phyloP scores from a whole-genome alignment of 108 stramenopile species.

The Mediolabrus comicus region DNA sequence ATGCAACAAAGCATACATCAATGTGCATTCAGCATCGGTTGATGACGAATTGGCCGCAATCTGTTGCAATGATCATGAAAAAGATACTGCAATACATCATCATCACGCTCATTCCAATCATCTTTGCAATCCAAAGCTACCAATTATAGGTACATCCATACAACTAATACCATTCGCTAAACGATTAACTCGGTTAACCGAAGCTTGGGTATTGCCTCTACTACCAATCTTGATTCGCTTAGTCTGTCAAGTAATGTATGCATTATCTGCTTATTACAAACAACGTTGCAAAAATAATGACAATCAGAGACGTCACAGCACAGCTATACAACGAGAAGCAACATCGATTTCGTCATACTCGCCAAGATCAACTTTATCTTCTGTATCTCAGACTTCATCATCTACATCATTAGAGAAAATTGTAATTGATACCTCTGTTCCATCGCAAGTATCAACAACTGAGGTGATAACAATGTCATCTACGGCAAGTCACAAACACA shows the following conservation, averaged over 20 bases:
- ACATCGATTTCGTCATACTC: slow-evolving; percentile 2
- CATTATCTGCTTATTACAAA: background rate
- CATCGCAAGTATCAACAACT: background rate
- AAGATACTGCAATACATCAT: background rate
- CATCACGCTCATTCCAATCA: slow-evolving; percentile 16
- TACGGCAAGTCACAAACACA: background rate
- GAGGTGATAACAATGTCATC: background rate
- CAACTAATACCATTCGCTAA: slow-evolving; percentile 48
- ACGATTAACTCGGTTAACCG: slow-evolving; percentile 61
- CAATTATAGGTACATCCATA: slow-evolving; percentile 17
- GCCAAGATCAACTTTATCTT: slow-evolving; percentile 7
- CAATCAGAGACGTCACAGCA: background rate
- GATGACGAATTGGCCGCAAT: slow-evolving; percentile 48
- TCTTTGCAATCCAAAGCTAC: slow-evolving; percentile 33
- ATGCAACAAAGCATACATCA: slow-evolving; percentile 65
- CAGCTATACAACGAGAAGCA: background rate
- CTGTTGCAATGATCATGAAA: slow-evolving; percentile 44
- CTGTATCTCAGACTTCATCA: slow-evolving; percentile 7
- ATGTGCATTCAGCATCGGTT: slow-evolving; percentile 57
- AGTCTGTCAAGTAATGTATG: slow-evolving; percentile 13
- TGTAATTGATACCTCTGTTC: background rate
- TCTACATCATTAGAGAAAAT: background rate
- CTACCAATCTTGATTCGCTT: slow-evolving; percentile 71
- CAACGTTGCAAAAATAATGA: background rate
- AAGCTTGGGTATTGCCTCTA: slow-evolving; percentile 79